These are phyloP conservation scores for Sanghuangporus weigelae DNA, from an alignment of 1,284 basidiomycete species.

Conservation along the genomic window DNA sequence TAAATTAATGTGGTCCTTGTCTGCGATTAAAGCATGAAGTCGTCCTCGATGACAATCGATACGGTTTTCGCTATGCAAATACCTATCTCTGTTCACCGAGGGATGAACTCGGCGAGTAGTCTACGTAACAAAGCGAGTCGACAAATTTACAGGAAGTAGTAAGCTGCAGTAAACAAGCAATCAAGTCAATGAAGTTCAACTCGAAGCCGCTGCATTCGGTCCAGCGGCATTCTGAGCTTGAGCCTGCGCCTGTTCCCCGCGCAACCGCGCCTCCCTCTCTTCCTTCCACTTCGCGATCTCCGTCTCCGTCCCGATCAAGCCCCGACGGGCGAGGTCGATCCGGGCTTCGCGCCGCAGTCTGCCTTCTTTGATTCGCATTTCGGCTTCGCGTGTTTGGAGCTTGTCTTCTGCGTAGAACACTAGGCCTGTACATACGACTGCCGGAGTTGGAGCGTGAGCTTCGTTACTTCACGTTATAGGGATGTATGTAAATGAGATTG, in stretches of 20 bases:
- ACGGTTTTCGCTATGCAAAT: no score
- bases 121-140: no score
- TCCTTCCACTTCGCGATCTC: constrained; percentile 79
- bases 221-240: neutral
- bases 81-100: no score
- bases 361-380: constrained; percentile 62
- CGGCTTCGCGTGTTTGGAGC: constrained; percentile 64
- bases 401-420: constrained; percentile 74
- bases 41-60: no score
- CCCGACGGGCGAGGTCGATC: constrained; percentile 66
- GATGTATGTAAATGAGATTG: constrained; percentile 18
- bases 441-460: neutral
- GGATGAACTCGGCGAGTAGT: no score
- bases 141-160: neutral
- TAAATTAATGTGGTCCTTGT: no score
- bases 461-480: neutral
- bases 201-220: neutral
- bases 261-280: constrained; percentile 30
- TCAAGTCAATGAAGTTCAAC: no score
- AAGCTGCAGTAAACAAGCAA: neutral
- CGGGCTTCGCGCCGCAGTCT: constrained; percentile 68
- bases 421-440: constrained; percentile 63
- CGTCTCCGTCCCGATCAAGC: constrained; percentile 75
- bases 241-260: constrained; percentile 1
- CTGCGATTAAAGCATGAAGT: no score